Percentiles rank a stretch among this genome's conserved stretches.
Conservation (phyloP, 1,284 basidiomycete genomes). For the Ceratobasidium sp. region DNA sequence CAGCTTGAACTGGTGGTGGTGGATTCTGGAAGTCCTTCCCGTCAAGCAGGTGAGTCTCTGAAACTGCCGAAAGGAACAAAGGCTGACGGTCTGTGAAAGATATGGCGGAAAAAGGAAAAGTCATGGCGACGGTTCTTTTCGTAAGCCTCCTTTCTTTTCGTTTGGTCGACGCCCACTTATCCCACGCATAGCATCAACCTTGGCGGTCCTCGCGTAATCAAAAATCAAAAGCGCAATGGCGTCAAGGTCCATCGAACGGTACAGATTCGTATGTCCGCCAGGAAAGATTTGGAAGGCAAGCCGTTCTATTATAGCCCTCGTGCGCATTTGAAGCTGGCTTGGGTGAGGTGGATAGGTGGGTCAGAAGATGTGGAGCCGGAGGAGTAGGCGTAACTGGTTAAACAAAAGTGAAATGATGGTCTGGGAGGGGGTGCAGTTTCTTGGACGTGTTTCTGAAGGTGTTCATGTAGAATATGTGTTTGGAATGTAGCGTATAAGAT, state of each 20-base stretch:
- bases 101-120: slow-evolving; percentile 30
- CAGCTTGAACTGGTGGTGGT: slow-evolving; percentile 39
- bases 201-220: slow-evolving; percentile 26
- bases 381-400: not conserved
- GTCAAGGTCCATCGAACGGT: slow-evolving; percentile 34
- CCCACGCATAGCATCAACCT: slow-evolving; percentile 9
- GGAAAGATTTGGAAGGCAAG: slow-evolving; percentile 7
- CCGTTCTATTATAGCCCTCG: slow-evolving; percentile 9
- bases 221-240: slow-evolving; percentile 30
- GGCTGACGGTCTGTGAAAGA: not conserved
- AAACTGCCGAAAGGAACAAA: too few species aligned
- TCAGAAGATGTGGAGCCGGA: not conserved
- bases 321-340: not conserved
- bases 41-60: slow-evolving; percentile 19
- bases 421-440: not conserved
- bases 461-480: too few species aligned
- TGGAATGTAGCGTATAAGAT: too few species aligned
- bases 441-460: too few species aligned
- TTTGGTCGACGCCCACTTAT: not conserved
- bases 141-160: not conserved
- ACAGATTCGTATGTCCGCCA: slow-evolving; percentile 4
- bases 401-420: too few species aligned
- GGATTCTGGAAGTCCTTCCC: slow-evolving; percentile 41
- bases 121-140: slow-evolving; percentile 22
- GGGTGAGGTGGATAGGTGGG: slow-evolving; percentile 26